Evolutionary conservation across 2,329 filamentous ascomycete genomes (phyloP), one percentile per base, ranked within the genome.

Genomic region (Colletotrichum incanum): DNA sequence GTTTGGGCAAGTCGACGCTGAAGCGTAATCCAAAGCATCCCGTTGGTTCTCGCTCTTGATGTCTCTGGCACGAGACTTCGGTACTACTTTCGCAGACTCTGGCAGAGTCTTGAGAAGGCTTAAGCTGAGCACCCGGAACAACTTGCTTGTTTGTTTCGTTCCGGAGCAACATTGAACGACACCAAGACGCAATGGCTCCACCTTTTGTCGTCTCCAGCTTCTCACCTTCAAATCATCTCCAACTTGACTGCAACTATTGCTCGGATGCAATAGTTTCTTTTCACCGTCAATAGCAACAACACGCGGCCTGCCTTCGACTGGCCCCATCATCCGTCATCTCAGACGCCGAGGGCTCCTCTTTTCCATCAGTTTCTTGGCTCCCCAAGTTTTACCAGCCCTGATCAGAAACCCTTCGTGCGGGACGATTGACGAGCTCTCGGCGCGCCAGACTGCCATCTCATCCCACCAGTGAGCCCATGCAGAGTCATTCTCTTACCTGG

Each of bases 371-470:
- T 55, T 54, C 65, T 68, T 69, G 52, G 65, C 59, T 59, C 50
- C 26, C 54, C 59, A 54, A 55, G 65, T 72, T 72, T 72, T 49
- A 72, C 18, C 52, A 41, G 65, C 69, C 65, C 65, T 37, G 45
- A 43, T 52, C 47, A 59, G 69, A 69, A 72, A 72, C 69, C 52
- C 59, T 45, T 28, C 9, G 37, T 72, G 69, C 69, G 39, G 59
- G 65, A 60, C 65, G 52, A 64, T 72, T 69, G 59, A 65, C 69
- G 69, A 72, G n/a, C 34, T 49, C 60, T 72, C 50, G 65, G 65
- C 65, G 65, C 65, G 60, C 23, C 52, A 43, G 59, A 16, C 63
- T 72, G 59, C 23, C 69, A 60, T 69, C 65, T 39, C 65, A 69
- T 69, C 65, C 65, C 59, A 41, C 55, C 60, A 54, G 20, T 69